Evolutionary conservation across 176 grass and related monocot genomes (phyloP).

Genomic region (Oryza meyeriana): DNA sequence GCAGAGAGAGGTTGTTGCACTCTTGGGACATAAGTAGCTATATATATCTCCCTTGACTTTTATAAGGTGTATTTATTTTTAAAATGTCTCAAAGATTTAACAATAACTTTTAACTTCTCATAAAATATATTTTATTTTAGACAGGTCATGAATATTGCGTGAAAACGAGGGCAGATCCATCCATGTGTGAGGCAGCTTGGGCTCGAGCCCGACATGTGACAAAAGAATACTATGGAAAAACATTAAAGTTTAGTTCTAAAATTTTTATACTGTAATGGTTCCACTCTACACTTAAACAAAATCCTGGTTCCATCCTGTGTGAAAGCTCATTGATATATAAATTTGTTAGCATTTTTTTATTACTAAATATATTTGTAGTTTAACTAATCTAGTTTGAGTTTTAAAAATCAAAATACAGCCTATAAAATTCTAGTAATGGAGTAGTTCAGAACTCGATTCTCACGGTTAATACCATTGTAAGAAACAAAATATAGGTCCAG

Average conservation of each 20-base stretch:
- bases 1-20: neutral
- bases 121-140: too few species aligned
- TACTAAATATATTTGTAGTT: neutral
- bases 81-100: neutral
- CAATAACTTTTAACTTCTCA: too few species aligned
- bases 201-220: too few species aligned
- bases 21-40: neutral
- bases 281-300: too few species aligned
- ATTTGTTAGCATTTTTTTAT: neutral
- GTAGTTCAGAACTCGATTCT: neutral
- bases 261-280: too few species aligned
- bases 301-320: too few species aligned
- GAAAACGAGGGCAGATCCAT: too few species aligned
- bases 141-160: too few species aligned
- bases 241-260: too few species aligned
- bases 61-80: neutral
- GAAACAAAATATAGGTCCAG: neutral
- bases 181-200: too few species aligned
- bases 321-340: neutral
- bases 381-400: neutral
- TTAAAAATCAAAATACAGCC: neutral
- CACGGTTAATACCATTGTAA: neutral
- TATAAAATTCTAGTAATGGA: neutral
- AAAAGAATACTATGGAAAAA: too few species aligned
- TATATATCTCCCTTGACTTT: too few species aligned